Conservation (phyloP, 495 filamentous ascomycete species). For the Penicillium roqueforti region DNA sequence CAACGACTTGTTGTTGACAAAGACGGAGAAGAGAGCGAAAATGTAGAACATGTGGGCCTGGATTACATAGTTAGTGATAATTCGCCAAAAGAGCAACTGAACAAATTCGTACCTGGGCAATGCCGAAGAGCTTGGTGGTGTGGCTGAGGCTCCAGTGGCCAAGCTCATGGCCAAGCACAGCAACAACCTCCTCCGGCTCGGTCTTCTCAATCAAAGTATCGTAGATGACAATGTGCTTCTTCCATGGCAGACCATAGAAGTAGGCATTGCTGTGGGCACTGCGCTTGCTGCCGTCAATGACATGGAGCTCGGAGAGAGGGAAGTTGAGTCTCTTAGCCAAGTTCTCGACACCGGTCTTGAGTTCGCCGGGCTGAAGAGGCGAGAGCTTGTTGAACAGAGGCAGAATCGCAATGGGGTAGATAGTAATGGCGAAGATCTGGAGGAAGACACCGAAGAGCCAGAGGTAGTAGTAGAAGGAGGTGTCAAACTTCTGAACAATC, state of each 20-base stretch:
- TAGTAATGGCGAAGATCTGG: conserved; percentile 89
- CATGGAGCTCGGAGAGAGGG: conserved; percentile 82
- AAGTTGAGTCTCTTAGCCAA: conserved; percentile 84
- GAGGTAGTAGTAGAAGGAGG: conserved; percentile 93
- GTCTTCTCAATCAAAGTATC: conserved; percentile 96
- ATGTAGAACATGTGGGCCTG: conserved; percentile 91
- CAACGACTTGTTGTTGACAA: conserved; percentile 90
- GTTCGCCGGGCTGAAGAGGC: conserved; percentile 75
- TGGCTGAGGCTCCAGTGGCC: conserved; percentile 96
- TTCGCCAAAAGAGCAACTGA: not conserved
- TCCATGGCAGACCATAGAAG: conserved; percentile 97
- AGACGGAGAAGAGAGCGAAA: conserved; percentile 92
- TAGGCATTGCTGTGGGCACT: conserved; percentile 97
- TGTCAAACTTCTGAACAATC: conserved; percentile 88
- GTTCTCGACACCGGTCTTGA: conserved; percentile 84
- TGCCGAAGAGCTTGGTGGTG: conserved; percentile 85
- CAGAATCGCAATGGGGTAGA: conserved; percentile 91
- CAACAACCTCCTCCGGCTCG: conserved; percentile 84
- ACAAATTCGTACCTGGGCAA: conserved; percentile 67
- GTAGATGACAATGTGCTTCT: conserved; percentile 99
- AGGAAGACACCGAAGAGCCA: conserved; percentile 87
- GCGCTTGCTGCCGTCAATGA: conserved; percentile 97
- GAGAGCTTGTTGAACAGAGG: conserved; percentile 98
- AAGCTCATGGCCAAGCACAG: conserved; percentile 90
- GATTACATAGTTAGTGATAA: conserved; percentile 27